Evolutionary conservation across 805 yeast genomes (phyloP).

Genomic region (Lachancea thermotolerans): DNA sequence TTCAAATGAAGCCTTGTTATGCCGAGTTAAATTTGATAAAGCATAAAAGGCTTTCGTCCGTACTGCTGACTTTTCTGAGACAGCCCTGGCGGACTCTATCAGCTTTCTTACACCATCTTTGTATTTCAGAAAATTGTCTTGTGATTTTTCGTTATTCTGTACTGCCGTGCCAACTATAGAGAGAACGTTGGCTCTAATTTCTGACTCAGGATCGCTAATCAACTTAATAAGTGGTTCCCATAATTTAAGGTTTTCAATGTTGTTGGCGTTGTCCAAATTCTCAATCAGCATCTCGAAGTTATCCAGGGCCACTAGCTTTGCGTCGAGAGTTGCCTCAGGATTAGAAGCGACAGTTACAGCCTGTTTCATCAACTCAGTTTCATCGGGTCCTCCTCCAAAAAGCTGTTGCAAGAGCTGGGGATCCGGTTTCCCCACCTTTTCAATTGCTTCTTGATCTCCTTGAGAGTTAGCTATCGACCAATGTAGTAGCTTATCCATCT

Average conservation of each 20-base stretch:
- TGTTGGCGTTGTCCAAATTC: conserved; percentile 90
- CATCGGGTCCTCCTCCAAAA: conserved; percentile 77
- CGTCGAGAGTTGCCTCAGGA: conserved; percentile 54
- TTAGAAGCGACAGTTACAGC: conserved; percentile 54
- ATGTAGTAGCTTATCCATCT: conserved; percentile 85
- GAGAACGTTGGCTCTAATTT: conserved; percentile 53
- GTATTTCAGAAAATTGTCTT: conserved; percentile 53
- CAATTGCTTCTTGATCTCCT: conserved; percentile 62
- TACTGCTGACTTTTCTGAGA: conserved; percentile 30
- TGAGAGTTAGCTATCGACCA: conserved; percentile 85
- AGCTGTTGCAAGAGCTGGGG: conserved; percentile 73
- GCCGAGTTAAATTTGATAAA: conserved; percentile 63
- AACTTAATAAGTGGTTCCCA: conserved; percentile 68
- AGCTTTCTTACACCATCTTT: conserved; percentile 42
- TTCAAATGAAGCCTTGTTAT: conserved; percentile 49
- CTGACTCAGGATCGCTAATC: conserved; percentile 38
- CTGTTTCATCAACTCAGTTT: conserved; percentile 79
- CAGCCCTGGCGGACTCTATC: conserved; percentile 35
- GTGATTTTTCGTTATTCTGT: conserved; percentile 80
- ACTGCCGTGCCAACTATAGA: conserved; percentile 85
- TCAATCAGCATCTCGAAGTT: conserved; percentile 92
- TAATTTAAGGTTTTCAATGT: conserved; percentile 70
- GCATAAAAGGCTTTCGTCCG: conserved; percentile 71
- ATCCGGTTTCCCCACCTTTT: conserved; percentile 62
- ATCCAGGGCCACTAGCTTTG: conserved; percentile 71